Evolutionary conservation across 768 basidiomycete species (phyloP).

Genomic region (Russula sp.): DNA sequence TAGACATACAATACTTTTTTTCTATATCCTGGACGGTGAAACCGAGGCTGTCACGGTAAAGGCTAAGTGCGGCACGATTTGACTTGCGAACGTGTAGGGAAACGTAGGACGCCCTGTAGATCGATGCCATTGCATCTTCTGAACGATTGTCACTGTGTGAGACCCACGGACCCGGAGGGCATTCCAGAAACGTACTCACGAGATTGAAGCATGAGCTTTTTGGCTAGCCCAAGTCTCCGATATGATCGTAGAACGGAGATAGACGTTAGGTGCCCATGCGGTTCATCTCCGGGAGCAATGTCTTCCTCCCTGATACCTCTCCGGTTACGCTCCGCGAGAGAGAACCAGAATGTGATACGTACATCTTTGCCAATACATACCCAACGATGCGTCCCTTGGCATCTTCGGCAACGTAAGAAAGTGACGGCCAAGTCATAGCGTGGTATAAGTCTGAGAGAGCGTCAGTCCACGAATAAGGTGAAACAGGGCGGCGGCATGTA

Average conservation of each 20-base stretch:
- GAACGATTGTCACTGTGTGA: neutral
- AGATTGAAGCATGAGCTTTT: constrained; percentile 88
- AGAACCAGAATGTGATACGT: constrained; percentile 25
- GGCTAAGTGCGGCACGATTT: constrained; percentile 84
- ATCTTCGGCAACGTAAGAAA: constrained; percentile 92
- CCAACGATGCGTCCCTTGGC: constrained; percentile 85
- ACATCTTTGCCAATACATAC: constrained; percentile 97
- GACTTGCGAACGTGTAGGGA: constrained; percentile 91
- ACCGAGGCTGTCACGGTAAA: constrained; percentile 86
- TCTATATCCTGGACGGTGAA: constrained; percentile 85
- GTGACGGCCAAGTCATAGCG: constrained; percentile 79
- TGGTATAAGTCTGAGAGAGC: neutral
- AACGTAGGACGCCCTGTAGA: constrained; percentile 81
- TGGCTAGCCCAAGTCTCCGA: constrained; percentile 86
- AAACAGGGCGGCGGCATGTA: constrained; percentile 25
- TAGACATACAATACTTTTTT: constrained; percentile 78
- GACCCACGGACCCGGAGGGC: neutral
- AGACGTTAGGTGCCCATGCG: constrained; percentile 92
- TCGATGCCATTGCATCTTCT: constrained; percentile 89
- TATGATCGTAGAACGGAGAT: constrained; percentile 92
- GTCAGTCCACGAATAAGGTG: neutral
- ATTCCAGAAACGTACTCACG: constrained; percentile 47
- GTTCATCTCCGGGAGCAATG: constrained; percentile 49
- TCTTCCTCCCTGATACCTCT: constrained; percentile 55
- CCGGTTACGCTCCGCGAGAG: neutral